Base-by-base conservation (phyloP, 176 grass and related monocot genomes). In the Hsuehochloa calcarea region DNA sequence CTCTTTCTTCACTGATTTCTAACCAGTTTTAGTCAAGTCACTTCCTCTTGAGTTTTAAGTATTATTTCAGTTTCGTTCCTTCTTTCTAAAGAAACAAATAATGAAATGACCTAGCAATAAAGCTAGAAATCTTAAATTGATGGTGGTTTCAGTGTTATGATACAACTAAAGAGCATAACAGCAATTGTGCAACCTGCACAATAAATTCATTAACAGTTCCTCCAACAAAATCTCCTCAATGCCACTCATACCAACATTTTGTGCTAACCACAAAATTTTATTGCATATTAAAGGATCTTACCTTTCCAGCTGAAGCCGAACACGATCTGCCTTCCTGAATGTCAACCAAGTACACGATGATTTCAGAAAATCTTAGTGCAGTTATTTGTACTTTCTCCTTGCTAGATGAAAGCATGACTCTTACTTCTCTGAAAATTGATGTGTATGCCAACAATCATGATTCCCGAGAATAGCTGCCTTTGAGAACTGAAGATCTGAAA, bases 381-480 rank as follows among this genome's bases (percentile, higher is more conserved):
- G 65, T 77, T 72, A 81, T 61, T 72, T 54, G 40, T 63, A 46
- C 3, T 84, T 75, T 82, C 29, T 87, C 29, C 65, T 78, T 77
- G 45, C 26, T 68, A 39, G 25, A 84, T 78, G 27, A 86, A 69
- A 74, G 38, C 6, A 68, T 34, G 63, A 79, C 20, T 72, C 69
- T 89, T 96, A 99, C 91, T 96, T 92, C 51, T 92, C 78, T 84
- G 93, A 96, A 87, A 99, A 92, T 75, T 92, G 90, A 79, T 94
- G 77, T 31, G 96, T 96, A 29, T 87, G 79, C 91, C 93, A 99
- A 63, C 96, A 94, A 91, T 99, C 93, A 84, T 94, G 93, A 82
- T 99, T 96, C 58, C 93, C 96, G 3, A 99, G 87, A 99, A 99
- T 99, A n/a, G 79, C 90, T 15, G 91, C 93, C 90, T 99, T 99